A percentile compares a stretch with the other conserved stretches of the same genome.
These are phyloP conservation scores for Boletales sp. DNA, from an alignment of 768 basidiomycete species.

Conservation along the genomic window DNA sequence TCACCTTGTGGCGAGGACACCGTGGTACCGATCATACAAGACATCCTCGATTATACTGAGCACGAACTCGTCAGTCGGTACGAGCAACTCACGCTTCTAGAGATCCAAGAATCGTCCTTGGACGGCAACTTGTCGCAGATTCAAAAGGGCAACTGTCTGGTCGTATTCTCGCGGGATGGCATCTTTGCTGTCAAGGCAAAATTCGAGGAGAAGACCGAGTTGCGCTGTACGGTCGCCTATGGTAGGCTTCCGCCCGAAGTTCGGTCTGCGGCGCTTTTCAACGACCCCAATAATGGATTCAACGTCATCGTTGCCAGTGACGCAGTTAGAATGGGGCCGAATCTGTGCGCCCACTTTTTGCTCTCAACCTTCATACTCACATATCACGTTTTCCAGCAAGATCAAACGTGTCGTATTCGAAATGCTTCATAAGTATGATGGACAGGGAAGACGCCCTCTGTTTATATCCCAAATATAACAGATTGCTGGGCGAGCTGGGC, in stretches of 20 bases:
- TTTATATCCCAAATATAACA: slow-evolving; percentile 84
- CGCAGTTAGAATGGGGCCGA: slow-evolving; percentile 96
- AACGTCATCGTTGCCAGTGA: slow-evolving; percentile 93
- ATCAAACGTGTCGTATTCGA: slow-evolving; percentile 87
- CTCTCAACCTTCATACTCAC: not conserved
- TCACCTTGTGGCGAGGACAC: slow-evolving; percentile 97
- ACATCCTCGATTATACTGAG: slow-evolving; percentile 68
- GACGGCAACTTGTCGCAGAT: slow-evolving; percentile 57
- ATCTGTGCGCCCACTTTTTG: slow-evolving; percentile 59
- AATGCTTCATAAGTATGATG: slow-evolving; percentile 63
- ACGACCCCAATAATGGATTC: slow-evolving; percentile 75
- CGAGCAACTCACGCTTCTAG: slow-evolving; percentile 82
- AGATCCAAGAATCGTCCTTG: slow-evolving; percentile 61
- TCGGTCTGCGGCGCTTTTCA: slow-evolving; percentile 85
- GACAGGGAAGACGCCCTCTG: slow-evolving; percentile 41
- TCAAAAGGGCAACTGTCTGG: slow-evolving; percentile 83
- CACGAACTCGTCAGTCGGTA: slow-evolving; percentile 86
- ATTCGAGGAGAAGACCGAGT: slow-evolving; percentile 67
- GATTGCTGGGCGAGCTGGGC: slow-evolving; percentile 91
- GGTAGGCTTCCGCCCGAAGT: slow-evolving; percentile 90
- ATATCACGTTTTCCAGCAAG: slow-evolving; percentile 50
- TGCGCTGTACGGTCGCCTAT: slow-evolving; percentile 90
- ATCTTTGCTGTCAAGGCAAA: slow-evolving; percentile 76
- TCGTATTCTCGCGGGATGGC: slow-evolving; percentile 71
- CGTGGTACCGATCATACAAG: slow-evolving; percentile 74